Base-by-base conservation (phyloP, 169 alveolate genomes). In the Cryptosporidium viatorum region DNA sequence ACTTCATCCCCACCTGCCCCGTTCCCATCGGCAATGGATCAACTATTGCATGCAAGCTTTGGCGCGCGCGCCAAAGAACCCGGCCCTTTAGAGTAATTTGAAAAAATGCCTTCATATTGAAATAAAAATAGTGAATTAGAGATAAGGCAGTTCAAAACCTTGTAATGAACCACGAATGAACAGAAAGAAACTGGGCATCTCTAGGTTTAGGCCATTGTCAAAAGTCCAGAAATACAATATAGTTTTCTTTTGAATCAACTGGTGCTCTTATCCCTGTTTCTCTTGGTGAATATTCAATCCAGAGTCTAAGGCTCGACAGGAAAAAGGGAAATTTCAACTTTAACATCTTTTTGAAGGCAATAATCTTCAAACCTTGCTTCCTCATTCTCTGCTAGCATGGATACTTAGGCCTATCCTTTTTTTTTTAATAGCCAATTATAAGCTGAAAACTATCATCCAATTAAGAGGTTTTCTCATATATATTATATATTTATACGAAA, bases 51-150 rank as follows among this genome's bases (percentile, higher is more conserved):
- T 65, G 71, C 50, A 37, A 12, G 8, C 33, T 8, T 0, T n/a
- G 52, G 52, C 71, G 71, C 71, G 71, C 71, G 71, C 71, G 71
- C 52, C 71, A 33, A 31, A 10, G 33, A 12, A 9, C 67, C 67
- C 35, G 67, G 37, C n/a, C 37, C 21, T 48, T 14, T 48, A 18
- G 21, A 48, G 14, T 48, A 48, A 21, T 55, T 52, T 23, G 67
- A 4, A 23, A 7, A 18, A 37, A 26, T 23, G 67, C 67, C 7
- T 26, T 16, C 0, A 23, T 10, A 21, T 37, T 55, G 14, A 9
- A 55, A 23, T 23, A 2, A 55, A 55, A 55, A 55, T 55, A 55
- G 1, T n/a, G 5, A 55, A 55, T 55, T 55, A 55, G 16, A n/a
- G 35, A 55, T 55, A 55, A 55, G 67, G 37, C 1, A 5, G 16